Conservation (phyloP, 768 basidiomycete species). For the Auriscalpium orientale region DNA sequence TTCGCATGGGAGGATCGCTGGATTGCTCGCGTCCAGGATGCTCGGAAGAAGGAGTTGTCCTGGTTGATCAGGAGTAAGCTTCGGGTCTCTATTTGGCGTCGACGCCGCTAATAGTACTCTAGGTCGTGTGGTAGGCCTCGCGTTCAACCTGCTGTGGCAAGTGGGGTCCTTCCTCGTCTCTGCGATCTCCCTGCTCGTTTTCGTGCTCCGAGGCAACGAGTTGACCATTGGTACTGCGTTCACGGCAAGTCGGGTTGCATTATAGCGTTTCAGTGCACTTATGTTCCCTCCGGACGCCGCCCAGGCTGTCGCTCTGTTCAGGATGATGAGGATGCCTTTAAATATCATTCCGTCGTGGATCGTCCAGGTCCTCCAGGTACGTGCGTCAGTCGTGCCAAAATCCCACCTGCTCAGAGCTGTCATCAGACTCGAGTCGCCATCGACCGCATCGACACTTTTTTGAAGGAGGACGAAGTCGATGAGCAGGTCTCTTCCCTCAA, state of each 20-base stretch:
- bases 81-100: no score
- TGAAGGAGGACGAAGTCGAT: conserved; percentile 55
- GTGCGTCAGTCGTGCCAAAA: not conserved
- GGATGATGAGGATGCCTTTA: conserved; percentile 74
- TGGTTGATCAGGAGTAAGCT: conserved; percentile 55
- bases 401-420: not conserved
- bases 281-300: not conserved
- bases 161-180: conserved; percentile 75
- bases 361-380: conserved; percentile 62
- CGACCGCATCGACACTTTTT: conserved; percentile 51
- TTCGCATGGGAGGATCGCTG: conserved; percentile 78
- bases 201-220: conserved; percentile 63
- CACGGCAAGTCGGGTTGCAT: conserved; percentile 42
- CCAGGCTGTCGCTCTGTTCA: conserved; percentile 73
- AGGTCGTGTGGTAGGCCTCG: conserved; percentile 66
- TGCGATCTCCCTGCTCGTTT: conserved; percentile 69
- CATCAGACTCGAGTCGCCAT: conserved; percentile 48
- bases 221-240: conserved; percentile 78
- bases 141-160: conserved; percentile 69
- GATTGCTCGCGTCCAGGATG: conserved; percentile 57
- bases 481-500: conserved; percentile 55
- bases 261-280: not conserved
- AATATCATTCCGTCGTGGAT: conserved; percentile 78
- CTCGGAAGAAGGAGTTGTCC: conserved; percentile 61
- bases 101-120: not conserved